Conservation (phyloP, 2,329 filamentous ascomycete genomes). For the Dactylellina haptotyla region DNA sequence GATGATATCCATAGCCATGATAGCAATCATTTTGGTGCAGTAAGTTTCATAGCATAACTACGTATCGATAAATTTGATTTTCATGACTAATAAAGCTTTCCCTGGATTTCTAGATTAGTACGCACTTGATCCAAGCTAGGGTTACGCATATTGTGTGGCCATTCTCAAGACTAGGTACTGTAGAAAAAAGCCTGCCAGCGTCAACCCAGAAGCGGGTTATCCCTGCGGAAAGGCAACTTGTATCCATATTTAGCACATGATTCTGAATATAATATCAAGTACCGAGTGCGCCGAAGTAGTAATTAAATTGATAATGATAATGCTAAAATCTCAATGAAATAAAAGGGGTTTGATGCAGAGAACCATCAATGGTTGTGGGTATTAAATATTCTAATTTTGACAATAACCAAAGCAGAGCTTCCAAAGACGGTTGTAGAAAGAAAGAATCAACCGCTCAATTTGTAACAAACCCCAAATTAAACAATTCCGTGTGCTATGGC, state of each 20-base stretch:
- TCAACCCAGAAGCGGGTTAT: slow-evolving; percentile 30
- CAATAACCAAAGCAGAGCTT: too few relatives aligned
- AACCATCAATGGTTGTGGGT: too few relatives aligned
- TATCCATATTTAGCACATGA: slow-evolving; percentile 14
- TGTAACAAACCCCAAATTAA: too few relatives aligned
- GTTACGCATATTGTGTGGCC: slow-evolving; percentile 79
- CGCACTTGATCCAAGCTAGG: slow-evolving; percentile 74
- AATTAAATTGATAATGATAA: too few relatives aligned
- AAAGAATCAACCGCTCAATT: too few relatives aligned
- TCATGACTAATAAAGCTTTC: slow-evolving; percentile 64
- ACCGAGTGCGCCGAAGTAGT: too few relatives aligned
- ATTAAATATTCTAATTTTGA: too few relatives aligned
- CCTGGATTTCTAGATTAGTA: slow-evolving; percentile 62
- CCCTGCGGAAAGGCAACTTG: slow-evolving; percentile 7
- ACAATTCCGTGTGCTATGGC: not conserved
- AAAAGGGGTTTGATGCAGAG: not conserved
- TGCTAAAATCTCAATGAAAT: too few relatives aligned
- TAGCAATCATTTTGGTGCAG: slow-evolving; percentile 88
- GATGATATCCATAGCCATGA: slow-evolving; percentile 78
- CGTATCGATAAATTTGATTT: not conserved
- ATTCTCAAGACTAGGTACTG: slow-evolving; percentile 68
- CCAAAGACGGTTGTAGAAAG: too few relatives aligned
- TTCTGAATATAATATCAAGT: too few relatives aligned
- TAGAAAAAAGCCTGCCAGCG: slow-evolving; percentile 60
- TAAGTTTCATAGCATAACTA: slow-evolving; percentile 57